A percentile compares a stretch with the other conserved stretches of the same genome.
phyloP scores from a whole-genome alignment of 2,329 filamentous ascomycete genomes.

The Diaporthe aspalathi region DNA sequence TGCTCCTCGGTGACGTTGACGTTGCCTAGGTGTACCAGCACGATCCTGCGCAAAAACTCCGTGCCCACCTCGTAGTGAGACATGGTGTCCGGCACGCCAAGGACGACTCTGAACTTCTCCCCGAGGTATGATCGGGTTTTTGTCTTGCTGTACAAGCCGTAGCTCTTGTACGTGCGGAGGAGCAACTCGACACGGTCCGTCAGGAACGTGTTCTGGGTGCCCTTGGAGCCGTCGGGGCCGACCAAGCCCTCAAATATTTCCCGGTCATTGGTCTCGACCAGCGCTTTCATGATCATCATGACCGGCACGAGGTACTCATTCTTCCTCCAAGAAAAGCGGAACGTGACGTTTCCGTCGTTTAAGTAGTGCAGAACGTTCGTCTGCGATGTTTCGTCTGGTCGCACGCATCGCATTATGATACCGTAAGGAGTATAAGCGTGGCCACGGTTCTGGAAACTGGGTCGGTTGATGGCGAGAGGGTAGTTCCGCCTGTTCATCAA shows the following conservation, averaged over 20 bases:
- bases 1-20: constrained; percentile 85
- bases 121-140: constrained; percentile 90
- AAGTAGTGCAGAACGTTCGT: constrained; percentile 98
- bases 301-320: constrained; percentile 96
- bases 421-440: constrained; percentile 88
- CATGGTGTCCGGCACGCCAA: constrained; percentile 85
- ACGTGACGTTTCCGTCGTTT: constrained; percentile 94
- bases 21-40: constrained; percentile 91
- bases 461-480: constrained; percentile 91
- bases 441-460: constrained; percentile 89
- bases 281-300: constrained; percentile 95
- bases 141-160: constrained; percentile 82
- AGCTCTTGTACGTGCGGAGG: constrained; percentile 91
- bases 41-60: constrained; percentile 90
- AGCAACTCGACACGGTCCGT: constrained; percentile 94
- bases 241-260: constrained; percentile 97
- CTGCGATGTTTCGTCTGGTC: constrained; percentile 97
- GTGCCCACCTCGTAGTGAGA: constrained; percentile 90
- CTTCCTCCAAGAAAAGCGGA: constrained; percentile 98
- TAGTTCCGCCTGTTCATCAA: constrained; percentile 93
- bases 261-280: constrained; percentile 94
- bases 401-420: constrained; percentile 90
- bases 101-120: constrained; percentile 88
- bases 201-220: constrained; percentile 88
- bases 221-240: constrained; percentile 79